Conservation (phyloP, 441 rosid species). For the Dalechampia spathulata region DNA sequence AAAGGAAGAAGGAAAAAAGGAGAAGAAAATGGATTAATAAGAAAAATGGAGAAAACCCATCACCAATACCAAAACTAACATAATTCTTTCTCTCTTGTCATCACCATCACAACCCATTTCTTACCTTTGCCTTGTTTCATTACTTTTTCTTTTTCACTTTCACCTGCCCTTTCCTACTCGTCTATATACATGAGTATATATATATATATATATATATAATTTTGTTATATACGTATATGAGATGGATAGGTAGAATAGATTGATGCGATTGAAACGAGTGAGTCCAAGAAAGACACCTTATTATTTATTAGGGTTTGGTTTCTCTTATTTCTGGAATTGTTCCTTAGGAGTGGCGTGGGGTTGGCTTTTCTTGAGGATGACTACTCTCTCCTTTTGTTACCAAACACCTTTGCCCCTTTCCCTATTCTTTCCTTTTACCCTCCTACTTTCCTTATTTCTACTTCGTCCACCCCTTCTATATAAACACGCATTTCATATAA, state of each 20-base stretch:
- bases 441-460: too few species aligned
- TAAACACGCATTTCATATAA: too few species aligned
- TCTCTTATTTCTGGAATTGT: conserved; percentile 10
- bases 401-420: too few species aligned
- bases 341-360: conserved; percentile 26
- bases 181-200: too few species aligned
- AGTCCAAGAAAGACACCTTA: conserved; percentile 38
- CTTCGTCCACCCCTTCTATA: too few species aligned
- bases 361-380: conserved; percentile 16
- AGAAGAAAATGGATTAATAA: conserved; percentile 33
- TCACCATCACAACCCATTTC: neutral
- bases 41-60: conserved; percentile 32
- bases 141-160: neutral
- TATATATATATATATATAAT: too few species aligned
- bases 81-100: too few species aligned
- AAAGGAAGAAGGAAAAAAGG: conserved; percentile 42
- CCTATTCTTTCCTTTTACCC: too few species aligned
- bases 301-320: conserved; percentile 16
- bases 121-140: neutral
- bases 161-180: neutral
- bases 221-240: too few species aligned
- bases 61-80: too few species aligned
- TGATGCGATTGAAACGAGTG: conserved; percentile 35
- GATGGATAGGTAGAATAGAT: conserved; percentile 17
- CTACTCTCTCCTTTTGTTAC: too few species aligned